Base-by-base conservation (phyloP, 805 yeast genomes). In the Clavispora phyllophila region DNA sequence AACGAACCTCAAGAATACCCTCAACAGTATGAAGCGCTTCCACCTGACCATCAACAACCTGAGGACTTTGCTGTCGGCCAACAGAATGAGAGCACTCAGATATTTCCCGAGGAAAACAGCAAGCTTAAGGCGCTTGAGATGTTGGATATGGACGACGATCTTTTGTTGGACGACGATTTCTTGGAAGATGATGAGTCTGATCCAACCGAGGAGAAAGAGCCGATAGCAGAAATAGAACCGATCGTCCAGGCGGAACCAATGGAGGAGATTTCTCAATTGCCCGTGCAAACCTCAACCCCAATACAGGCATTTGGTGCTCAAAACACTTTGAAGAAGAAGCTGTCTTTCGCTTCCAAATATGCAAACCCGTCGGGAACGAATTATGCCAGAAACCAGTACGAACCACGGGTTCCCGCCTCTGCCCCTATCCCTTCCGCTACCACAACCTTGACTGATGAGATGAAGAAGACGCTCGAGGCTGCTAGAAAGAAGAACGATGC, bases 401-500 rank as follows among this genome's bases (percentile, higher is more conserved):
- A 36, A 25, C 37, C 37, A 15, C 27, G 18, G 20, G 9, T 14
- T 13, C 19, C 23, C 10, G 18, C 10, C 7, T 12, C 37, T 13
- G 20, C 40, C 4, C 45, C 31, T 5, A 20, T 14, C 10, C 17
- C 28, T 22, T n/a, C 19, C 18, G 5, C 17, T 3, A 9, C 15
- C 8, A 49, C 50, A 34, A 44, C 15, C 22, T 13, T 9, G 15
- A 39, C 36, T 24, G 19, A 22, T 3, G 32, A n/a, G 13, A 25
- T 25, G n/a, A 34, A 17, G 36, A 47, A 53, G 42, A 66, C 68
- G 37, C 55, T 78, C 14, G 68, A 66, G 41, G 62, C 61, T n/a
- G 66, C 67, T 31, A 81, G 81, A 58, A 74, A 75, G 52, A 81
- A 79, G 56, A 75, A 82, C n/a, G 87, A 83, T 62, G 88, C 89